Conservation (phyloP, 805 yeast genomes). For the Soucietia sequanensis region DNA sequence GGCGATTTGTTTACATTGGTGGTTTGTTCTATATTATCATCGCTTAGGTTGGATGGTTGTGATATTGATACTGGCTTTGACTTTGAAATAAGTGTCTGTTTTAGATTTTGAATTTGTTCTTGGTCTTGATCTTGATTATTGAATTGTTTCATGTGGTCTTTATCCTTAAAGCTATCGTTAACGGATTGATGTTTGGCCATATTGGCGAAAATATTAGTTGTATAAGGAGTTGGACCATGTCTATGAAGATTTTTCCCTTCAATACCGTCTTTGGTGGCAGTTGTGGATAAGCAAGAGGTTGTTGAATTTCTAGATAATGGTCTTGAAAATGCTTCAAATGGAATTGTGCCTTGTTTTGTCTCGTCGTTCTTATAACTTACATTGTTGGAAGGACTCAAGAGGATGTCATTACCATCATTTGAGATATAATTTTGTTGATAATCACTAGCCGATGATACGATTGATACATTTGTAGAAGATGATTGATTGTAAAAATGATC, state of each 20-base stretch:
- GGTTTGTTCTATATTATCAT: too few relatives aligned
- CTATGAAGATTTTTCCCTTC: conserved; percentile 61
- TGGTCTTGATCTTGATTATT: background rate
- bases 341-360: conserved; percentile 5
- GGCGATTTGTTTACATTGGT: conserved; percentile 3
- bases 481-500: background rate
- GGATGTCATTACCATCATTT: conserved; percentile 1
- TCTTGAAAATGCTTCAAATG: conserved; percentile 41
- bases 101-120: conserved; percentile 1
- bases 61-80: background rate
- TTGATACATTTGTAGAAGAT: conserved; percentile 21
- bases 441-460: conserved; percentile 25
- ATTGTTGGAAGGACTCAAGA: conserved; percentile 1
- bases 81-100: background rate
- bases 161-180: conserved; percentile 9
- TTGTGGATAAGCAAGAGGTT: conserved; percentile 67
- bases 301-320: conserved; percentile 61
- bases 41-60: too few relatives aligned
- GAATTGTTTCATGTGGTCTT: background rate
- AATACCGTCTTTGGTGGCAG: conserved; percentile 72
- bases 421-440: conserved; percentile 16
- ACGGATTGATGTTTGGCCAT: too few relatives aligned
- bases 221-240: conserved; percentile 36
- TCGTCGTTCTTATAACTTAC: background rate
- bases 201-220: conserved; percentile 27